These are phyloP conservation scores for Elsinoe fawcettii DNA, from an alignment of 2,329 filamentous ascomycete species.

Conservation along the genomic window DNA sequence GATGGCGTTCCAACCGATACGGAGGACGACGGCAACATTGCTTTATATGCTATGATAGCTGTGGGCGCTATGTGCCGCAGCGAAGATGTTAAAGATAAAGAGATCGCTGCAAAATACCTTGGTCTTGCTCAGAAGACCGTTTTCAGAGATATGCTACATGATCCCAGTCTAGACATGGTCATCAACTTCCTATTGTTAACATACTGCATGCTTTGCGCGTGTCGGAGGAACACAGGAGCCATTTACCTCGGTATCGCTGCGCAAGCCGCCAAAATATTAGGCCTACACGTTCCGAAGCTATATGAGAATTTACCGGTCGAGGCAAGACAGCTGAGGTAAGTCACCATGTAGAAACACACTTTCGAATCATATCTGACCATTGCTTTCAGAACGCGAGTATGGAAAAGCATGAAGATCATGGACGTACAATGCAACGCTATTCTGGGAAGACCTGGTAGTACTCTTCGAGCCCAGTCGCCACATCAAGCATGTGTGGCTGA, in stretches of 20 bases:
- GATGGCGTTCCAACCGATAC: constrained; percentile 22
- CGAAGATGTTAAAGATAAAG: background rate
- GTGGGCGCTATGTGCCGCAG: constrained; percentile 45
- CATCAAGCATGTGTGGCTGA: background rate
- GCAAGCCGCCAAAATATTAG: constrained; percentile 50
- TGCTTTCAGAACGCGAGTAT: constrained; percentile 33
- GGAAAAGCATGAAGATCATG: constrained; percentile 43
- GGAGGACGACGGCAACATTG: constrained; percentile 29
- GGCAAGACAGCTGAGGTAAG: constrained; percentile 17
- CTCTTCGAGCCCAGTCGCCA: constrained; percentile 16
- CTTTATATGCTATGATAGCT: constrained; percentile 38
- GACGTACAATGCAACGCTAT: constrained; percentile 44
- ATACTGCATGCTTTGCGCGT: constrained; percentile 53
- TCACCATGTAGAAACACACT: background rate
- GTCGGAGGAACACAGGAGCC: constrained; percentile 52
- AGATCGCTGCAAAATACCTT: constrained; percentile 37
- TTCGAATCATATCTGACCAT: background rate
- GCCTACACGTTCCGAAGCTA: constrained; percentile 39
- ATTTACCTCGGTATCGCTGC: constrained; percentile 56
- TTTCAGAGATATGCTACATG: constrained; percentile 46
- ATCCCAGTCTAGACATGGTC: constrained; percentile 48
- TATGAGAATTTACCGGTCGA: constrained; percentile 14
- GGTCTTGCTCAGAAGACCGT: constrained; percentile 41
- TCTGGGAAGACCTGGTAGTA: constrained; percentile 38
- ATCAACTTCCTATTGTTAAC: constrained; percentile 50